A percentile compares a stretch with the other conserved stretches of the same genome.
These are phyloP conservation scores for Arabidopsis arenosa DNA, from an alignment of 345 rosid species.

Conservation along the genomic window DNA sequence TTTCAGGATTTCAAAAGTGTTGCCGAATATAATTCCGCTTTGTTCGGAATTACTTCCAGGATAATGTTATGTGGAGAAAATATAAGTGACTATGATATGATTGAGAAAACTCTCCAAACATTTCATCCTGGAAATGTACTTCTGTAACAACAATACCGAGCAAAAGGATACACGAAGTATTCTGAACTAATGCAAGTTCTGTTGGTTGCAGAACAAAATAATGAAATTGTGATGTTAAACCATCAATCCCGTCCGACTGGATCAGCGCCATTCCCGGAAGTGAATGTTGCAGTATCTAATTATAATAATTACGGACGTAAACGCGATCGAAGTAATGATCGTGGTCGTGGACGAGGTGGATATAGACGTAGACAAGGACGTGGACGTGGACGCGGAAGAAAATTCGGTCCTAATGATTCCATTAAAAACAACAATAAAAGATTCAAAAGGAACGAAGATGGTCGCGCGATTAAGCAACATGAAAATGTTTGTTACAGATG, in stretches of 20 bases:
- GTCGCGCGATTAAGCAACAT: too few relatives aligned
- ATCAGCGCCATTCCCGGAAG: not conserved
- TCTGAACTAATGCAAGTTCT: not conserved
- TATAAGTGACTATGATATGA: not conserved
- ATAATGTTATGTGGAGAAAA: not conserved
- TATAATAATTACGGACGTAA: not conserved
- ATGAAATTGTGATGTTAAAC: not conserved
- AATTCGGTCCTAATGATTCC: too few relatives aligned
- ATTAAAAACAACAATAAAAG: too few relatives aligned
- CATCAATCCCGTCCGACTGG: not conserved
- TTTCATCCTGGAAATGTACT: not conserved
- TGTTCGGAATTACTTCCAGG: not conserved
- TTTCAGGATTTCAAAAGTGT: not conserved
- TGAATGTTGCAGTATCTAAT: not conserved
- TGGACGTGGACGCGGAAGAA: not conserved
- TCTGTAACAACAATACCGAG: not conserved
- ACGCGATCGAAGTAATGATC: not conserved
- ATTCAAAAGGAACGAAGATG: not conserved
- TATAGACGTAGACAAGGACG: too few relatives aligned
- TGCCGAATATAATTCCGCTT: not conserved
- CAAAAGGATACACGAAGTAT: not conserved
- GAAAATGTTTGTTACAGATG: not conserved
- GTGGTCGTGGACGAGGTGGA: not conserved
- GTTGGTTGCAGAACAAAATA: not conserved
- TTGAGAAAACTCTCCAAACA: not conserved